These are phyloP conservation scores for Trichosporon ovoides DNA, from an alignment of 1,284 basidiomycete species.

Conservation along the genomic window DNA sequence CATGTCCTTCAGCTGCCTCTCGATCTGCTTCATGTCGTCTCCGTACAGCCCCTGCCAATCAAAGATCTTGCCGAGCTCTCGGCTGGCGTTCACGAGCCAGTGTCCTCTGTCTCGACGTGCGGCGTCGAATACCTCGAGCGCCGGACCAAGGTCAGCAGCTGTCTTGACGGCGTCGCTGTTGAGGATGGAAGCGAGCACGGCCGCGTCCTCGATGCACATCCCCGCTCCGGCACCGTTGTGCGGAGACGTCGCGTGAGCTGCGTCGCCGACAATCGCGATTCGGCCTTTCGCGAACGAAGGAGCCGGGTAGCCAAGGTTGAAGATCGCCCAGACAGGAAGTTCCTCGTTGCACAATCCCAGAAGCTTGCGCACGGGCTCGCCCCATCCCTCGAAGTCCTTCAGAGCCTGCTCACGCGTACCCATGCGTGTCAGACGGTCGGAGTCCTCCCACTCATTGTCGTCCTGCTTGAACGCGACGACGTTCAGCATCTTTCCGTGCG, in stretches of 20 bases:
- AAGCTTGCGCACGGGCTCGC: constrained; percentile 9
- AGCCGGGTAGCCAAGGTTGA: constrained; percentile 15
- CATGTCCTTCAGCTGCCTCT: constrained; percentile 11
- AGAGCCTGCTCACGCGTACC: constrained; percentile 15
- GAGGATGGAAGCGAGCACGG: constrained; percentile 15
- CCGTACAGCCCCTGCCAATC: constrained; percentile 19
- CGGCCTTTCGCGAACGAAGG: constrained; percentile 14
- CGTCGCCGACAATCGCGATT: constrained; percentile 18
- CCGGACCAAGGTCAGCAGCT: not conserved
- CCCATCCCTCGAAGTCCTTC: constrained; percentile 14
- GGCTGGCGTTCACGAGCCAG: constrained; percentile 18
- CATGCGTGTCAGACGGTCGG: constrained; percentile 14
- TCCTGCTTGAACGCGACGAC: constrained; percentile 18
- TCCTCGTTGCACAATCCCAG: constrained; percentile 18
- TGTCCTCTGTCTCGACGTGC: constrained; percentile 17
- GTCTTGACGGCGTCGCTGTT: not conserved
- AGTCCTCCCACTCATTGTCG: constrained; percentile 13
- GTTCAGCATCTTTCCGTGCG: constrained; percentile 20
- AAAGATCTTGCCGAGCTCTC: constrained; percentile 19
- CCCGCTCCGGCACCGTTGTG: constrained; percentile 26
- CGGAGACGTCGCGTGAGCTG: constrained; percentile 23
- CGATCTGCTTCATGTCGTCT: constrained; percentile 18
- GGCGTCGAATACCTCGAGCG: constrained; percentile 15
- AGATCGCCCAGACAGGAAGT: constrained; percentile 22
- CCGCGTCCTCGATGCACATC: constrained; percentile 24